A percentile compares a stretch with the other conserved stretches of the same genome.
Conservation (phyloP, 2,329 filamentous ascomycete genomes). For the Tolypocladium nubicola region DNA sequence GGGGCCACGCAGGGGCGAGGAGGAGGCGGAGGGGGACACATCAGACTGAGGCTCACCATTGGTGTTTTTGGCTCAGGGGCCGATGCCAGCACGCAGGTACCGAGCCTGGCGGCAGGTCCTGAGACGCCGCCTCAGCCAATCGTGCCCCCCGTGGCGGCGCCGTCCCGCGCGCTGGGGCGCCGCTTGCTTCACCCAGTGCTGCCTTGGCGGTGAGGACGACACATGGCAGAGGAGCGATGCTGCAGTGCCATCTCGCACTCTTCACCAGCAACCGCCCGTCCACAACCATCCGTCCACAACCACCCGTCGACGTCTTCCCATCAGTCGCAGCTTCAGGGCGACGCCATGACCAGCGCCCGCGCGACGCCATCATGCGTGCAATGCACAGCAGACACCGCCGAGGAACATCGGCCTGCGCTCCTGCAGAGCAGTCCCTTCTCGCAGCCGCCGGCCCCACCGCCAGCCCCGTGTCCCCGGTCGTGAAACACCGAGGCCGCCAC, state of each 20-base stretch:
- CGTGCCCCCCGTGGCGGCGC: conserved; percentile 5
- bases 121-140: conserved; percentile 24
- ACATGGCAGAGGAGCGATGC: neutral
- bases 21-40: neutral
- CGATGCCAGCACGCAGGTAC: conserved; percentile 13
- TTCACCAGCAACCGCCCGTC: no score
- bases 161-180: neutral
- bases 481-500: neutral
- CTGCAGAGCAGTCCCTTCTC: no score
- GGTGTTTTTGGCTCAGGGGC: conserved; percentile 4
- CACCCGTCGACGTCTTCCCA: no score
- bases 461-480: neutral
- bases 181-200: neutral
- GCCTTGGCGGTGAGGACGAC: neutral
- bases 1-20: neutral
- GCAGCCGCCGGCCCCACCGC: no score
- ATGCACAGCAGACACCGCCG: neutral
- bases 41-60: neutral
- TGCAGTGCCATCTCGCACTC: neutral
- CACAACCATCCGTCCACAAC: no score
- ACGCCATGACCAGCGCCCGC: neutral
- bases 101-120: conserved; percentile 9
- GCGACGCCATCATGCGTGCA: neutral
- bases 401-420: no score
- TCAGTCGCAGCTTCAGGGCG: neutral